A percentile compares a stretch with the other conserved stretches of the same genome.
These are phyloP conservation scores for Tulasnella sp. DNA, from an alignment of 768 basidiomycete genomes.

Conservation along the genomic window DNA sequence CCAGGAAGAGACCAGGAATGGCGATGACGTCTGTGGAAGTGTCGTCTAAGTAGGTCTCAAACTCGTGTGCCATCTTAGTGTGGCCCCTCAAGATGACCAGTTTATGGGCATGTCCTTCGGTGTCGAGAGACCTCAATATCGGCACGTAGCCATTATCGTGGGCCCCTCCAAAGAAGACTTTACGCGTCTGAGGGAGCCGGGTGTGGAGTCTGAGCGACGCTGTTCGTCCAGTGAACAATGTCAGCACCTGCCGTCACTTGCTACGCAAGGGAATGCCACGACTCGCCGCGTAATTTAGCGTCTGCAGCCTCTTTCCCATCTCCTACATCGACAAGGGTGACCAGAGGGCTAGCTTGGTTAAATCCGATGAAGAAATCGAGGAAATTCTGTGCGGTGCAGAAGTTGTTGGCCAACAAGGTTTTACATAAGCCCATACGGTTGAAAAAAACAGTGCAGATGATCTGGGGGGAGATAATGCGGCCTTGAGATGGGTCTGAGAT, in stretches of 20 bases:
- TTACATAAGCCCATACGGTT: background rate
- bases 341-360: conserved; percentile 56
- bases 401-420: background rate
- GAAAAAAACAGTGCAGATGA: background rate
- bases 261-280: background rate
- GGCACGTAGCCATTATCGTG: conserved; percentile 66
- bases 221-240: conserved; percentile 24
- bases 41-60: conserved; percentile 36
- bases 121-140: conserved; percentile 49
- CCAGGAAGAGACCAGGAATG: background rate
- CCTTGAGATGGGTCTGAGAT: background rate
- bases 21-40: background rate
- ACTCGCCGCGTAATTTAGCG: conserved; percentile 61
- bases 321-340: conserved; percentile 60
- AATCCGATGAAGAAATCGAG: conserved; percentile 60
- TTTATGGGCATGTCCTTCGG: conserved; percentile 52
- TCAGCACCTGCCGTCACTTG: conserved; percentile 7
- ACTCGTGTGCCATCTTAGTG: conserved; percentile 46
- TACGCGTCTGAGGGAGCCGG: conserved; percentile 49
- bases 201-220: conserved; percentile 62
- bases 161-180: conserved; percentile 62
- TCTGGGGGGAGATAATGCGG: background rate
- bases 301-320: conserved; percentile 63
- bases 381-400: conserved; percentile 30
- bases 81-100: conserved; percentile 55